Evolutionary conservation across 306 rosid genomes (phyloP).

Genomic region (Acacia melanoxylon): DNA sequence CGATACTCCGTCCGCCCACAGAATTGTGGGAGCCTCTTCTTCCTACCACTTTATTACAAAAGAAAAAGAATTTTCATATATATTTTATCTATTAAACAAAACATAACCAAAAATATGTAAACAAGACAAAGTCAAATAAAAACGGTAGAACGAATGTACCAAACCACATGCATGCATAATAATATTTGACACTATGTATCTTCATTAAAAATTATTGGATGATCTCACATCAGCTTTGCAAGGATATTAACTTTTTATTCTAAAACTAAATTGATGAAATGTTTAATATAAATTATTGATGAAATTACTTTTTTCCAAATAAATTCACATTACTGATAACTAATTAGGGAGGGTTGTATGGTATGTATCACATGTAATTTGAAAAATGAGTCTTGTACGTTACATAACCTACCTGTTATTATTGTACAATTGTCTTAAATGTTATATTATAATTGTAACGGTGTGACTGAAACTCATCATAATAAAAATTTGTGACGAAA

Average conservation of each 20-base stretch:
- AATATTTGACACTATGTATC: background rate
- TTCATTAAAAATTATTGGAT: background rate
- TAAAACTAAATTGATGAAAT: background rate
- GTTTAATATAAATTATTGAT: background rate
- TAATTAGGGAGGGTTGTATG: background rate
- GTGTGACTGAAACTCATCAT: too few relatives aligned
- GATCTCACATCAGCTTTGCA: background rate
- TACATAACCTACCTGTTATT: too few relatives aligned
- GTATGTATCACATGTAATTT: too few relatives aligned
- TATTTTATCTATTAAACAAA: background rate
- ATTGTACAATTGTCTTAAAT: too few relatives aligned
- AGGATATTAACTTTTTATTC: too few relatives aligned
- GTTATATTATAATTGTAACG: too few relatives aligned
- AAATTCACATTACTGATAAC: background rate
- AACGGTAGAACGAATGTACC: background rate
- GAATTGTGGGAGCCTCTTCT: background rate
- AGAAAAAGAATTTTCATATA: background rate
- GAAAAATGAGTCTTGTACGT: too few relatives aligned
- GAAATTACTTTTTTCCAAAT: too few relatives aligned
- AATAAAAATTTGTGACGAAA: too few relatives aligned
- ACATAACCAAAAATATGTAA: background rate
- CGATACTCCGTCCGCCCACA: background rate
- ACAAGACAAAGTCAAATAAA: background rate
- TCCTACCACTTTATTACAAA: background rate
- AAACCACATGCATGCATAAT: background rate